Conservation (phyloP, 2,329 filamentous ascomycete genomes). For the Penicillium sp. region DNA sequence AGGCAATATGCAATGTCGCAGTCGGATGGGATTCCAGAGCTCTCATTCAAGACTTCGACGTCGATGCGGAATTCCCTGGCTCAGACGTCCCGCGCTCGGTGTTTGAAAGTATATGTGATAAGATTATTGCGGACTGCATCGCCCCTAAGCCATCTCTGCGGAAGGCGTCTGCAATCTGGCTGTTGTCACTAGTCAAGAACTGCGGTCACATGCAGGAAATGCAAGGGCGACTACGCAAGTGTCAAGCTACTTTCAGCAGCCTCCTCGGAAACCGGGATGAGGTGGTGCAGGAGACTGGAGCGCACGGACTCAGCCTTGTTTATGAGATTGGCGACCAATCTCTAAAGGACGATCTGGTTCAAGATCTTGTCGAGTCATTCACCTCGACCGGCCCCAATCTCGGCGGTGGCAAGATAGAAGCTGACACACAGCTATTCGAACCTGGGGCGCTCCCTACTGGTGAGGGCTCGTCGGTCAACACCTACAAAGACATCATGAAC, state of each 20-base stretch:
- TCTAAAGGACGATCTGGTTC: constrained; percentile 76
- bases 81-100: constrained; percentile 38
- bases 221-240: constrained; percentile 69
- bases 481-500: constrained; percentile 95
- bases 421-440: constrained; percentile 91
- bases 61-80: constrained; percentile 55
- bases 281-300: constrained; percentile 91
- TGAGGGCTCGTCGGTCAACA: constrained; percentile 83
- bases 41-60: constrained; percentile 69
- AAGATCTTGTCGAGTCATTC: constrained; percentile 83
- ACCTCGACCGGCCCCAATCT: constrained; percentile 64
- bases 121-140: constrained; percentile 71
- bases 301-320: constrained; percentile 81
- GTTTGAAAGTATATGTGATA: constrained; percentile 61
- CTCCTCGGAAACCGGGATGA: constrained; percentile 86
- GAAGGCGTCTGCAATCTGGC: constrained; percentile 92
- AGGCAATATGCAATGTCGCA: constrained; percentile 74
- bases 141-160: constrained; percentile 82
- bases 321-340: constrained; percentile 85
- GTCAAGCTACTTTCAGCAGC: constrained; percentile 81
- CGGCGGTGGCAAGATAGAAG: constrained; percentile 70
- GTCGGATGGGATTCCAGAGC: constrained; percentile 80
- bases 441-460: constrained; percentile 85
- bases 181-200: constrained; percentile 85
- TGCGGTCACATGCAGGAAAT: constrained; percentile 75